Percentiles rank a stretch among this genome's conserved stretches.
phyloP scores from a whole-genome alignment of 2,329 filamentous ascomycete species.

The Botrytis squamosa region DNA sequence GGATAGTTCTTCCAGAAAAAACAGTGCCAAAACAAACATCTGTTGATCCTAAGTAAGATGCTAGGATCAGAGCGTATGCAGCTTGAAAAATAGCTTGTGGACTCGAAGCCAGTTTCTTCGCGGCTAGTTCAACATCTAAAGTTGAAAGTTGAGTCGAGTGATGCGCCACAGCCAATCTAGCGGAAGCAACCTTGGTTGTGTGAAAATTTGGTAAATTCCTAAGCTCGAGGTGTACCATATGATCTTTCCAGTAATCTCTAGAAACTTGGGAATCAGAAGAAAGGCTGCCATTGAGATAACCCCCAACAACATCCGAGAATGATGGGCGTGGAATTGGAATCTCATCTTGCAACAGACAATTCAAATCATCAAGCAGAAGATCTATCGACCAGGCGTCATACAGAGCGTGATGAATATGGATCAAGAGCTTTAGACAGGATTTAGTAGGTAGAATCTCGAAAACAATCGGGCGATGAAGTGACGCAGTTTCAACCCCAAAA shows the following conservation, averaged over 20 bases:
- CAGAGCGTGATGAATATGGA: constrained; percentile 72
- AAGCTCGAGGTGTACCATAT: constrained; percentile 58
- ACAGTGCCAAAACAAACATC: constrained; percentile 78
- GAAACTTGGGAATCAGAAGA: constrained; percentile 43
- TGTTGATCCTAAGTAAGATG: constrained; percentile 58
- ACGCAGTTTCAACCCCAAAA: constrained; percentile 43
- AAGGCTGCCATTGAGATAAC: constrained; percentile 42
- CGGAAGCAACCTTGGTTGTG: constrained; percentile 38
- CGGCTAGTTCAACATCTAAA: constrained; percentile 30
- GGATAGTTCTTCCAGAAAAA: constrained; percentile 76
- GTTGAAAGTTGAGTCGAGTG: constrained; percentile 39
- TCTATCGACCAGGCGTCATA: constrained; percentile 96
- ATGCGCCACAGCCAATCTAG: constrained; percentile 35
- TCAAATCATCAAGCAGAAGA: constrained; percentile 67
- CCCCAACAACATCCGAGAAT: constrained; percentile 59
- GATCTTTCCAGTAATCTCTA: constrained; percentile 67
- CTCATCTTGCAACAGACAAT: constrained; percentile 41
- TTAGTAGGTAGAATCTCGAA: constrained; percentile 52
- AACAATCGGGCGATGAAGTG: constrained; percentile 52
- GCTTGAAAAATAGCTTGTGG: constrained; percentile 75
- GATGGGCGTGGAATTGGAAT: constrained; percentile 47
- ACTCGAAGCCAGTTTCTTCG: constrained; percentile 42
- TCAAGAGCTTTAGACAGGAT: constrained; percentile 37
- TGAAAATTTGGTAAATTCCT: constrained; percentile 59
- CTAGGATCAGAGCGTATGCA: constrained; percentile 64